phyloP scores from a whole-genome alignment of 1,284 basidiomycete genomes.

The Coniferiporia sulphurascens region DNA sequence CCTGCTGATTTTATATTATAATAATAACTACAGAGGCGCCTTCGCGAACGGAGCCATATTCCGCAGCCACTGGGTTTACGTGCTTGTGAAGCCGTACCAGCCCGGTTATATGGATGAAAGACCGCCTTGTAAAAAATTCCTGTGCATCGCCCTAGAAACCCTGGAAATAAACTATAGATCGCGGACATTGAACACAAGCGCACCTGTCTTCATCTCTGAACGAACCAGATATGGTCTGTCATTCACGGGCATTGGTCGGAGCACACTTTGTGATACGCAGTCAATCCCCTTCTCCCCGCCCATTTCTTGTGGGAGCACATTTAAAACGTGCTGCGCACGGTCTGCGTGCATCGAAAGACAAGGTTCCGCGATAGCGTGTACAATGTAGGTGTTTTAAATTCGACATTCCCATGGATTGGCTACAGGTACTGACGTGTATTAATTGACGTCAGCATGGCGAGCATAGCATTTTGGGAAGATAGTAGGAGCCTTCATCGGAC shows the following conservation, averaged over 20 bases:
- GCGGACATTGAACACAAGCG: not conserved
- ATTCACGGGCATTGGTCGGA: too few relatives aligned
- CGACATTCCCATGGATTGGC: not conserved
- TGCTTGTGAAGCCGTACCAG: not conserved
- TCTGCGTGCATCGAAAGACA: not conserved
- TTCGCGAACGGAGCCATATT: not conserved
- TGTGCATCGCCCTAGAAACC: not conserved
- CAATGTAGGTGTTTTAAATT: not conserved
- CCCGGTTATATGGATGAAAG: not conserved
- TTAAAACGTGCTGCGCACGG: not conserved
- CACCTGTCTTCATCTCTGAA: not conserved
- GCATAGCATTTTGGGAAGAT: too few relatives aligned
- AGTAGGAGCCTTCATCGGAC: too few relatives aligned
- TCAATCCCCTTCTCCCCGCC: too few relatives aligned
- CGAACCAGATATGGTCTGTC: not conserved
- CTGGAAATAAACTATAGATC: not conserved
- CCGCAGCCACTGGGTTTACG: not conserved
- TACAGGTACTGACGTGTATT: not conserved
- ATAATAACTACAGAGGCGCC: not conserved
- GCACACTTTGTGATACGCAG: too few relatives aligned
- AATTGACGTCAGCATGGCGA: not conserved
- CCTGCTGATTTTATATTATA: not conserved
- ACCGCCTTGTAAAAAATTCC: not conserved
- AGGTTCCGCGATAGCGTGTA: not conserved
- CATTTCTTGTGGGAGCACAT: not conserved